These are phyloP conservation scores for Lachancea kluyveri DNA, from an alignment of 805 yeast genomes.

Conservation along the genomic window DNA sequence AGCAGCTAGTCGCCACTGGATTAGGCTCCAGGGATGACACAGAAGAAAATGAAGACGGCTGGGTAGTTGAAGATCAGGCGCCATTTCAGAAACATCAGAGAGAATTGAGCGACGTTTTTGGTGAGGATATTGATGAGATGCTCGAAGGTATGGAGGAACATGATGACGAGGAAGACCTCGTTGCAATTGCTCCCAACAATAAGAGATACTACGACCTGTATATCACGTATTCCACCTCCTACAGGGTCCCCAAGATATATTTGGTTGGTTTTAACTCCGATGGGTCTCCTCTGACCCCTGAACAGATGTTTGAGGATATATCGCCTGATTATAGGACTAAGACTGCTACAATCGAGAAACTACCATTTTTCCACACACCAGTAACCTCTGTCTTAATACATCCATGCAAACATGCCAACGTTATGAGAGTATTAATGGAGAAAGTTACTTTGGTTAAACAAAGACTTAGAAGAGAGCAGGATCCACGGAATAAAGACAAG, in stretches of 20 bases:
- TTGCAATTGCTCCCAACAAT: slow-evolving; percentile 36
- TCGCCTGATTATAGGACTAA: slow-evolving; percentile 87
- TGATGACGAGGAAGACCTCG: slow-evolving; percentile 37
- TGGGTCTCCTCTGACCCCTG: slow-evolving; percentile 82
- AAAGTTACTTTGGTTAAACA: slow-evolving; percentile 52
- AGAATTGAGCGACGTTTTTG: slow-evolving; percentile 4
- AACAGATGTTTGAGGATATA: slow-evolving; percentile 92
- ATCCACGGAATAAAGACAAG: slow-evolving; percentile 18
- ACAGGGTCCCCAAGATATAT: slow-evolving; percentile 92
- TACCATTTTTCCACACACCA: slow-evolving; percentile 76
- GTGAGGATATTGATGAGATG: slow-evolving; percentile 24
- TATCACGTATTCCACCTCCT: slow-evolving; percentile 89
- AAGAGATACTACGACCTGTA: slow-evolving; percentile 80
- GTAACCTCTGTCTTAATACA: slow-evolving; percentile 72
- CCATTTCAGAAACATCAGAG: background rate
- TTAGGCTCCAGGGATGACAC: slow-evolving; percentile 30
- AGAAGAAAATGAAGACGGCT: slow-evolving; percentile 48
- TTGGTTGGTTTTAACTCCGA: slow-evolving; percentile 78
- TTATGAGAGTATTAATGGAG: slow-evolving; percentile 82
- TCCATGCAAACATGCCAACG: slow-evolving; percentile 93
- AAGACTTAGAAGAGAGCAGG: slow-evolving; percentile 37
- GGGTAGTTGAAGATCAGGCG: slow-evolving; percentile 40
- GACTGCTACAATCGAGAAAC: slow-evolving; percentile 91
- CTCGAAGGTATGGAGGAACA: slow-evolving; percentile 30
- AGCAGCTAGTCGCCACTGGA: slow-evolving; percentile 40